Base-by-base conservation (phyloP, 305 asterid genomes). In the Euphrasia arctica region DNA sequence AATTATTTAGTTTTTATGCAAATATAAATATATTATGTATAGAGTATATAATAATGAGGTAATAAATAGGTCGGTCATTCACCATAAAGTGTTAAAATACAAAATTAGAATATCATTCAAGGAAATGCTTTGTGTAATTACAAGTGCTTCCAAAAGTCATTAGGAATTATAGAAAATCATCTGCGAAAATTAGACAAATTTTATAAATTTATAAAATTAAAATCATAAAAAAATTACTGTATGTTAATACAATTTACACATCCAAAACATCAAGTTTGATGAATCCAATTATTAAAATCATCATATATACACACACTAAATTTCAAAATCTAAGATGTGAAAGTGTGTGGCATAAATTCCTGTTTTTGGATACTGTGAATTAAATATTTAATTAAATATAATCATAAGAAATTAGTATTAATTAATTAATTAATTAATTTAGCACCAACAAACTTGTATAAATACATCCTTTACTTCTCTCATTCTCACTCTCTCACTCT, bases 91-190 rank as follows among this genome's bases (percentile, higher is more conserved):
- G 14, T 12, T 48, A 10, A 48, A 48, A 11, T n/a, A 39, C 52
- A 10, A 43, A 66, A 41, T 39, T 43, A 64, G 45, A 58, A 71
- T 50, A 56, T 11, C 11, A 57, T 65, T 71, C 41, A 64, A 50
- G 47, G 43, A 51, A 39, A 59, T 58, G 13, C 49, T 4, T 6
- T 45, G 58, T 41, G 13, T 36, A 63, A 27, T 52, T 42, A 31
- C 22, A 7, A 18, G 62, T 60, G 59, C n/a, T 15, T 49, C 5
- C n/a, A 14, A 14, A n/a, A 49, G 55, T 49, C 27, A 6, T 49
- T 13, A 14, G 5, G 55, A 12, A 49, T 13, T 12, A 49, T 51
- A 43, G 49, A 43, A 14, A 4, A 4, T 31, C 3, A 11, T 18
- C 45, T 31, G 14, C 25, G 27, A 32, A 42, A 64, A n/a, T 18